phyloP scores from a whole-genome alignment of 2,329 filamentous ascomycete genomes.

The Hortaea werneckii region DNA sequence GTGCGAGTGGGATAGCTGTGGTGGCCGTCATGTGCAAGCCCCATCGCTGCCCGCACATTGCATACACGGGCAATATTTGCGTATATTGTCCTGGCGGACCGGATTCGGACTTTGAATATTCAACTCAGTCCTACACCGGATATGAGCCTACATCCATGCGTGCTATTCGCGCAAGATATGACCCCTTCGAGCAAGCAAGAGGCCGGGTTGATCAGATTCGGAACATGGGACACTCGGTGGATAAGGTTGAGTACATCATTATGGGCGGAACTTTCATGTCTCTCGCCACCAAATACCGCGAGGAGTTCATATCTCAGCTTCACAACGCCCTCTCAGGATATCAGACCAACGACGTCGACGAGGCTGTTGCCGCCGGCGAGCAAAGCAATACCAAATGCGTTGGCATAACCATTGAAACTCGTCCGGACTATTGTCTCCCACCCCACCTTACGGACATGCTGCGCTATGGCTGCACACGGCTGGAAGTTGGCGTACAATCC shows the following conservation, averaged over 20 bases:
- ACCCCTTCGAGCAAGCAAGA: constrained; percentile 93
- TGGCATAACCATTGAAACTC: constrained; percentile 94
- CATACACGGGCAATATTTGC: constrained; percentile 97
- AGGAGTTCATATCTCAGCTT: constrained; percentile 88
- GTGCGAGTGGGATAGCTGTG: constrained; percentile 92
- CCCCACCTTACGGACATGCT: constrained; percentile 92
- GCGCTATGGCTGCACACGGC: constrained; percentile 88
- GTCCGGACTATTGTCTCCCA: constrained; percentile 92
- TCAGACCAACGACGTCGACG: constrained; percentile 86
- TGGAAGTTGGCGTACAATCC: constrained; percentile 93
- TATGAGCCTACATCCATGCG: constrained; percentile 99
- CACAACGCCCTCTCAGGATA: constrained; percentile 97
- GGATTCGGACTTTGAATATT: constrained; percentile 98
- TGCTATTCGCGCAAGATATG: constrained; percentile 90
- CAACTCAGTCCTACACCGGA: constrained; percentile 95
- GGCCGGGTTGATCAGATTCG: constrained; percentile 96
- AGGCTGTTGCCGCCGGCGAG: constrained; percentile 86
- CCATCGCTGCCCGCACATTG: constrained; percentile 92
- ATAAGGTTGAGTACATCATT: constrained; percentile 99
- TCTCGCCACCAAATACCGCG: constrained; percentile 73
- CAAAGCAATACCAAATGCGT: constrained; percentile 98
- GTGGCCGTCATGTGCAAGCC: constrained; percentile 99
- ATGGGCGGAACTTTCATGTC: constrained; percentile 99
- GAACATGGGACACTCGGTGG: constrained; percentile 87
- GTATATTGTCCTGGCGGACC: constrained; percentile 97